phyloP scores from a whole-genome alignment of 1,139 yeast species.

The Geotrichum carabidarum region DNA sequence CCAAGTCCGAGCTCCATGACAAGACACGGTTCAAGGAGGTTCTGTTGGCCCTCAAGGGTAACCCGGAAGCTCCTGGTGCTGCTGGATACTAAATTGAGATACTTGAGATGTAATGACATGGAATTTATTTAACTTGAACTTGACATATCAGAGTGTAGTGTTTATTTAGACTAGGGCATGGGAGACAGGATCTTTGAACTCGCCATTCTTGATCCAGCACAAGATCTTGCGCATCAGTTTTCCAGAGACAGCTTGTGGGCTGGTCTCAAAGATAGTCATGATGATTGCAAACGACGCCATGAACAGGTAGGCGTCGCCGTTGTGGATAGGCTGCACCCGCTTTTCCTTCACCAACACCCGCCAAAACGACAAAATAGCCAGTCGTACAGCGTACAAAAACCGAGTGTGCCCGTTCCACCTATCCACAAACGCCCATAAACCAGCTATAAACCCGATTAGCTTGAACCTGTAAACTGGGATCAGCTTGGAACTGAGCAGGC shows the following conservation, averaged over 20 bases:
- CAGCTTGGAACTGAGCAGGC: constrained; percentile 30
- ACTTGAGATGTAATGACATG: too few species aligned
- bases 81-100: constrained; percentile 42
- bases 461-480: constrained; percentile 35
- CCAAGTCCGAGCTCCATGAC: constrained; percentile 51
- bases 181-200: constrained; percentile 27
- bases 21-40: constrained; percentile 68
- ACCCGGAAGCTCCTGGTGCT: constrained; percentile 70
- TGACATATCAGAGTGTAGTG: too few species aligned
- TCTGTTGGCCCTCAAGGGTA: constrained; percentile 60
- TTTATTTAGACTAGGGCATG: background rate
- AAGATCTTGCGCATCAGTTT: constrained; percentile 31
- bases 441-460: constrained; percentile 39
- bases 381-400: constrained; percentile 36
- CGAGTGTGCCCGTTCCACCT: constrained; percentile 35
- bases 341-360: constrained; percentile 31
- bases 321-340: constrained; percentile 26
- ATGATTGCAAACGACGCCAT: constrained; percentile 34
- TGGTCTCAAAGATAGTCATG: constrained; percentile 35
- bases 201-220: constrained; percentile 34
- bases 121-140: too few species aligned
- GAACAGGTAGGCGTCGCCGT: constrained; percentile 36
- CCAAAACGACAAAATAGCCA: constrained; percentile 40
- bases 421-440: constrained; percentile 39
- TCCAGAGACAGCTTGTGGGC: constrained; percentile 37